Percentiles rank a stretch among this genome's conserved stretches.
Evolutionary conservation across 495 filamentous ascomycete genomes (phyloP).

Genomic region (Lophiotrema nucula): DNA sequence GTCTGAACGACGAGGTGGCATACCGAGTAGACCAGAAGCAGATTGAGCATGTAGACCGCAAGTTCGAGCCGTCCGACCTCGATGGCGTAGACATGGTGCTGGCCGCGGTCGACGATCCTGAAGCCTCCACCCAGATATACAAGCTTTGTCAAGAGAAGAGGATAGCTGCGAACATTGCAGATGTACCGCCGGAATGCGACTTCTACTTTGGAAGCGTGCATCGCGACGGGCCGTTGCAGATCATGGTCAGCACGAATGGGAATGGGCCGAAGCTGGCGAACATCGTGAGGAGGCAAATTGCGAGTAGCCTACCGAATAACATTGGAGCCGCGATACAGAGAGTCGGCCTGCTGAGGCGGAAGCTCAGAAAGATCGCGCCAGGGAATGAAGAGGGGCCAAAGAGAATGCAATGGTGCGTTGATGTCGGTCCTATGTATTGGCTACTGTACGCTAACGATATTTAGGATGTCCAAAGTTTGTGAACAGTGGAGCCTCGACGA

Average conservation of each 20-base stretch:
- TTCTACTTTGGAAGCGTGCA: constrained; percentile 98
- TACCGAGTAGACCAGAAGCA: constrained; percentile 71
- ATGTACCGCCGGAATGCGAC: constrained; percentile 94
- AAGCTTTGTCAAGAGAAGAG: constrained; percentile 80
- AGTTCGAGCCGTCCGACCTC: constrained; percentile 78
- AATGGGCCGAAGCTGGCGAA: constrained; percentile 92
- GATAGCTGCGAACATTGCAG: constrained; percentile 92
- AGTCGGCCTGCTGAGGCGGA: constrained; percentile 75
- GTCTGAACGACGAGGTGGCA: constrained; percentile 84
- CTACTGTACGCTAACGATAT: no score
- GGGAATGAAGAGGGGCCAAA: constrained; percentile 70
- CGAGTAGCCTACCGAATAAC: constrained; percentile 67
- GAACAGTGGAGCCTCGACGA: constrained; percentile 84
- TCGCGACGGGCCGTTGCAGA: constrained; percentile 89
- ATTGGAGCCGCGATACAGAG: constrained; percentile 79
- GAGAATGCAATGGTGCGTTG: constrained; percentile 83
- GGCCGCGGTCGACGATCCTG: constrained; percentile 88
- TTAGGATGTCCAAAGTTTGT: constrained; percentile 85
- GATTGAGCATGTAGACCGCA: constrained; percentile 74
- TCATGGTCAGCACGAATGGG: constrained; percentile 98
- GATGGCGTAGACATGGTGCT: constrained; percentile 82
- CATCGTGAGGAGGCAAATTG: constrained; percentile 81
- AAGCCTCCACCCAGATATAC: constrained; percentile 82
- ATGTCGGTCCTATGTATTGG: no score
- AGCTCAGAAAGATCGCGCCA: constrained; percentile 75